Base-by-base conservation (phyloP, 1,284 basidiomycete species). In the Cryptococcus jaspeensis region DNA sequence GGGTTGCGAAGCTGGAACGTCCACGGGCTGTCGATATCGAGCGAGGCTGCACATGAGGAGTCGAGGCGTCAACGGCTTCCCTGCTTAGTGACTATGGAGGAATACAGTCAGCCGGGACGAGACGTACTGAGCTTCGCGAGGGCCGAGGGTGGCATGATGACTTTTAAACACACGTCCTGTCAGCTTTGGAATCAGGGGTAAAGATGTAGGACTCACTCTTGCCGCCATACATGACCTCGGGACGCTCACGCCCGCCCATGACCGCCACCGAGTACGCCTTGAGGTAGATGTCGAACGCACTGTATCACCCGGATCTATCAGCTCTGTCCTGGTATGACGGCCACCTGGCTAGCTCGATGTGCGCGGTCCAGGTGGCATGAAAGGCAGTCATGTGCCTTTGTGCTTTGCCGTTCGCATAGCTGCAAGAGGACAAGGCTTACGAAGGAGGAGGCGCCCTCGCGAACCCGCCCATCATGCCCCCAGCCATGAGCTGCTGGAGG, bases 121-220 rank as follows among this genome's bases (percentile, higher is more conserved):
- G 15, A 77, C 82, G 66, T 53, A 83, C 82, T 91, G 18, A 99
- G 82, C 62, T 87, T 87, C 2, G 93, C 92, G 1, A 99, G 83
- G 8, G 94, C 90, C 43, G 94, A 97, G 3, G 90, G 90, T 2
- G 96, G 96, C 91, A 99, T 93, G 59, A 99, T 92, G 67, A 99
- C 94, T 95, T 65, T 8, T 38, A 38, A 6, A 51, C 49, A 23
- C n/a, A 32, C 28, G 9, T 32, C 28, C 22, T 20, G 55, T 61
- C 28, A 65, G 62, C 52, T 18, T 45, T 5, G 28, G 50, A 58
- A 13, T 47, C 25, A 23, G n/a, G 13, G 20, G n/a, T 15, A 16
- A 41, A 8, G 13, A 5, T n/a, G 32, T 44, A 13, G 53, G 37
- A 84, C 91, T 76, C 78, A 97, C 94, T 93, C 82, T 99, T 99